phyloP scores from a whole-genome alignment of 2,329 filamentous ascomycete genomes.

The Colletotrichum higginsianum region DNA sequence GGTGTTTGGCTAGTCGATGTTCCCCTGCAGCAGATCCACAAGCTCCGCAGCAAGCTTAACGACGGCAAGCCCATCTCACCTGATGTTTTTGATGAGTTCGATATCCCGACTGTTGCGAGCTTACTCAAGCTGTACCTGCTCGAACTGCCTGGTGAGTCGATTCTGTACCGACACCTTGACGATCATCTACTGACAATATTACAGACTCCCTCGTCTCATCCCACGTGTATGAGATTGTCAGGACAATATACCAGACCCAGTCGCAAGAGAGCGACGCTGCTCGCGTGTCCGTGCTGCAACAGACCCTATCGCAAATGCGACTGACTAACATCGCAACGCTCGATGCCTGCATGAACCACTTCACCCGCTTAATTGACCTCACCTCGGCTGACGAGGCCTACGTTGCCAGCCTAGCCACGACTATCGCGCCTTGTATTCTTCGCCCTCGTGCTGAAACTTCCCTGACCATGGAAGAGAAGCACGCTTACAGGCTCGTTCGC shows the following conservation, averaged over 20 bases:
- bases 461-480: slow-evolving; percentile 95
- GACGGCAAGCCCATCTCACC: slow-evolving; percentile 85
- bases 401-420: slow-evolving; percentile 79
- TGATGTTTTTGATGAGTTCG: slow-evolving; percentile 87
- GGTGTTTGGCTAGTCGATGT: slow-evolving; percentile 97
- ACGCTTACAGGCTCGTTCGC: slow-evolving; percentile 89
- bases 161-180: slow-evolving; percentile 37
- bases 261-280: slow-evolving; percentile 80
- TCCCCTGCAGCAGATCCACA: slow-evolving; percentile 86
- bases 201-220: slow-evolving; percentile 97
- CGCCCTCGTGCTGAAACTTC: slow-evolving; percentile 90
- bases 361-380: slow-evolving; percentile 94
- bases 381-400: slow-evolving; percentile 96
- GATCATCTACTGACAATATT: slow-evolving; percentile 47
- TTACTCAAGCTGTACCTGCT: slow-evolving; percentile 94
- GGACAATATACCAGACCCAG: slow-evolving; percentile 89
- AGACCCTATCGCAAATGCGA: slow-evolving; percentile 93
- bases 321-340: slow-evolving; percentile 99
- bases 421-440: slow-evolving; percentile 87
- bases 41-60: slow-evolving; percentile 86
- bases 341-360: slow-evolving; percentile 97
- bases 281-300: slow-evolving; percentile 92
- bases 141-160: slow-evolving; percentile 85
- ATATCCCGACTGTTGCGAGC: slow-evolving; percentile 94
- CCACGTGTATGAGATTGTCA: slow-evolving; percentile 98